Base-by-base conservation (phyloP, 306 rosid species). In the Quercus parvula region DNA sequence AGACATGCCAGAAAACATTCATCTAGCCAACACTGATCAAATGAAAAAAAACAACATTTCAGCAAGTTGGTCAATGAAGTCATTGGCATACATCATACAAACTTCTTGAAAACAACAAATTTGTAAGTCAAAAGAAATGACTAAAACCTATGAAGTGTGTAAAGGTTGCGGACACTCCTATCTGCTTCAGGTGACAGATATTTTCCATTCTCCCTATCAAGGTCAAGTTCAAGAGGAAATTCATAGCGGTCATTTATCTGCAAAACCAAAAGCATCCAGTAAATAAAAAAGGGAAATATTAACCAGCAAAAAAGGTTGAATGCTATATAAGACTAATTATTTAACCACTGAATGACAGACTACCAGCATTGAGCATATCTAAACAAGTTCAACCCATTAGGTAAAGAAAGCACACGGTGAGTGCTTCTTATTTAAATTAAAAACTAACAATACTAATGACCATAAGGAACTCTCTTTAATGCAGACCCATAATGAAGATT, bases 211-310 rank as follows among this genome's bases (percentile, higher is more conserved):
- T 91, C 97, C 85, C 92, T 87, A 86, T 94, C 98, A 81, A 94
- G 97, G 92, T 94, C 98, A 71, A 94, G 89, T 81, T 94, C 89
- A 84, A 92, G 87, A 77, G 98, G 98, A 84, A 92, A 94, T 86
- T 94, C 97, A 77, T 94, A 94, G 75, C 97, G 97, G 78, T 94
- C 98, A 80, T 94, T 94, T 77, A 94, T 92, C 97, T 94, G 91
- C 86, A 71, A 84, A 70, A 51, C 10, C 46, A 64, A 75, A 41
- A 63, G 44, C 56, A 64, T 56, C 33, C 22, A 68, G 3, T 79
- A 28, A 61, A 51, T 22, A 59, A 74, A 78, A 22, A 73, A 68
- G 11, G 20, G 20, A 56, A 15, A 25, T 10, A 44, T 52, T 25
- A 67, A 77, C 66, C 24, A 79, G 27, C 5, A 24, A 33, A 1